Evolutionary conservation across 1,284 basidiomycete species (phyloP), one percentile per base, ranked within the genome.

Genomic region (Cystobasidium pallidum): DNA sequence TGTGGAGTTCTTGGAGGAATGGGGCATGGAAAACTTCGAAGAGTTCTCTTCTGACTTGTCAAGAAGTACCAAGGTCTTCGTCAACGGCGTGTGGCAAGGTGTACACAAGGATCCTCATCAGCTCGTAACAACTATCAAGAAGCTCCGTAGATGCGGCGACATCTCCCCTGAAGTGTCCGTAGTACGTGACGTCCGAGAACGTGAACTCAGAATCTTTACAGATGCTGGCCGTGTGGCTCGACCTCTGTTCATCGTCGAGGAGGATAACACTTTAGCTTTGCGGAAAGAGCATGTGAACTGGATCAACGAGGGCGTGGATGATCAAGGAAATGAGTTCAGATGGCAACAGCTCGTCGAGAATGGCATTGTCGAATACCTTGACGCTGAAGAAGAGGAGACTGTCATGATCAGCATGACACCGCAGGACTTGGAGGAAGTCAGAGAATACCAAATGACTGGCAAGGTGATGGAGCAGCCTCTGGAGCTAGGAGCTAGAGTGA

Each of bases 71-170:
- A 99, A 99, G 83, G 92, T 99, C 45, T 99, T 99, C 81, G 92
- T 99, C 75, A 99, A 99, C 78, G 96, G 96, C 80, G 94, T 98
- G 11, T 99, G 96, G 96, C 93, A 97, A 86, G 96, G 96, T 76
- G 92, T 98, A n/a, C 94, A 98, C 82, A 91, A 94, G 73, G 91
- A 98, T 78, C 92, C 95, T 19, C 89, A 89, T 58, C 91, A 92
- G 77, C 85, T 99, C 66, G 92, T 98, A 75, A 90, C 90, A 79
- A 97, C 94, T 26, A 87, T 99, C 80, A 90, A 94, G 81, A 90
- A 91, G 78, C 86, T 99, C 75, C 88, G 96, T 75, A 85, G 96
- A 76, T 94, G 92, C 80, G 93, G 96, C 77, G 94, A 98, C 81
- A 94, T 99, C 80, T 92, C 90, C 79, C 88, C 91, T 63, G 95